Evolutionary conservation across 1,284 basidiomycete species (phyloP).

Genomic region (Ganoderma lucidum): DNA sequence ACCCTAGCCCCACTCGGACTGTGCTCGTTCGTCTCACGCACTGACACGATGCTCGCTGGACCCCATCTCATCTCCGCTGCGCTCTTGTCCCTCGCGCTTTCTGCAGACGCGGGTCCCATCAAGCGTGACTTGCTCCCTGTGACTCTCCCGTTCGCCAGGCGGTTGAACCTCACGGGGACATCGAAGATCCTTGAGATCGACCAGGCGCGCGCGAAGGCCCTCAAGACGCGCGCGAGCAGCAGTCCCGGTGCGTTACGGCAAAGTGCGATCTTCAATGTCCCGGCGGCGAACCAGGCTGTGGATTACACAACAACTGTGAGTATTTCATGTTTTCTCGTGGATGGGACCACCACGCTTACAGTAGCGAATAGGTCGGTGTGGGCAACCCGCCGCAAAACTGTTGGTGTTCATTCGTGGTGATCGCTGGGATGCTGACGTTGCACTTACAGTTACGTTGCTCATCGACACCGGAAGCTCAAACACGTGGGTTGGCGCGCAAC

Average conservation of each 20-base stretch:
- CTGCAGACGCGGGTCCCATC: constrained; percentile 16
- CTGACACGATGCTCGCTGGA: constrained; percentile 19
- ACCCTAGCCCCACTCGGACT: constrained; percentile 1
- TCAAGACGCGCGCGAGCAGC: constrained; percentile 20
- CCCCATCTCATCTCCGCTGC: constrained; percentile 11
- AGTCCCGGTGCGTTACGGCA: not conserved
- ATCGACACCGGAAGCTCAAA: constrained; percentile 51
- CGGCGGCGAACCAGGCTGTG: constrained; percentile 36
- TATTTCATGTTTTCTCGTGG: not conserved
- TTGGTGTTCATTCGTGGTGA: constrained; percentile 20
- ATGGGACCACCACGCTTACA: not conserved
- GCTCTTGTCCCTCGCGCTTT: constrained; percentile 6
- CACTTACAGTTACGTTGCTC: constrained; percentile 27
- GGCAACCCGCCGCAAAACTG: constrained; percentile 33
- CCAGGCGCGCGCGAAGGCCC: constrained; percentile 33
- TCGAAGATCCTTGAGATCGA: constrained; percentile 33
- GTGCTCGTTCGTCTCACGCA: not conserved
- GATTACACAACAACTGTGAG: constrained; percentile 37
- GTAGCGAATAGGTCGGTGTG: constrained; percentile 29
- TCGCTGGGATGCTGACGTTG: not conserved
- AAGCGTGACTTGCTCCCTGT: constrained; percentile 26
- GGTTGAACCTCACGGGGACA: constrained; percentile 32
- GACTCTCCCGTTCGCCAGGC: constrained; percentile 34
- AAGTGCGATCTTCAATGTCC: constrained; percentile 23
- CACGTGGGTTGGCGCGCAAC: constrained; percentile 66